These are phyloP conservation scores for Dryas integrifolia DNA, from an alignment of 331 rosid species.

Conservation along the genomic window DNA sequence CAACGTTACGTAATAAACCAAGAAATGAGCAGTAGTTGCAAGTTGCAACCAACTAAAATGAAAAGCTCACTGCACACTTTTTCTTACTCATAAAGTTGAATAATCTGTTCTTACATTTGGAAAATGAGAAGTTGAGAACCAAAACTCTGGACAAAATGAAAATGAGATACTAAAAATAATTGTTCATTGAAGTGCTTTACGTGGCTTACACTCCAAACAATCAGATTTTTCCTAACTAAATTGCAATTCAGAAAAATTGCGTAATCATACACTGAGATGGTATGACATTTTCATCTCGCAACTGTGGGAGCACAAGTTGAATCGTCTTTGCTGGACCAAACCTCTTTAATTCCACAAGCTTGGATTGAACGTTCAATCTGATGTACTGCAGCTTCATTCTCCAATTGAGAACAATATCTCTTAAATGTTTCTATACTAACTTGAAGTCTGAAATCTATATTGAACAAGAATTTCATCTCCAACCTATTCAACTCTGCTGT, in stretches of 20 bases:
- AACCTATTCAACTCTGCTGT: constrained; percentile 75
- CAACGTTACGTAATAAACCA: too few species aligned
- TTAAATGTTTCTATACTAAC: constrained; percentile 67
- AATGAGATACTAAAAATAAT: background rate
- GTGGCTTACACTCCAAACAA: constrained; percentile 13
- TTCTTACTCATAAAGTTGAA: background rate
- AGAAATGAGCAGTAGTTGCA: too few species aligned
- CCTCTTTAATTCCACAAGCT: constrained; percentile 69
- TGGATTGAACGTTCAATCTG: constrained; percentile 80
- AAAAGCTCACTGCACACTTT: too few species aligned
- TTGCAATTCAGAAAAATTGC: constrained; percentile 11
- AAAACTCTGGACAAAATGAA: constrained; percentile 4
- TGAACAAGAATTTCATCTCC: constrained; percentile 82
- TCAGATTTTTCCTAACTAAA: constrained; percentile 15
- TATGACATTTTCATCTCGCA: constrained; percentile 53
- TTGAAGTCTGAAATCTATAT: constrained; percentile 86
- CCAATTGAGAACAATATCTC: constrained; percentile 68
- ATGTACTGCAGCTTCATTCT: constrained; percentile 48
- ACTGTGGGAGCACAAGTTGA: constrained; percentile 58
- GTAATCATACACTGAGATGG: constrained; percentile 24
- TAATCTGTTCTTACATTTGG: constrained; percentile 5
- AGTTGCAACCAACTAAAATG: background rate
- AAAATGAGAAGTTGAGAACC: background rate
- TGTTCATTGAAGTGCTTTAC: constrained; percentile 4
- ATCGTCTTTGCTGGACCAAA: constrained; percentile 74